phyloP scores from a whole-genome alignment of 2,329 filamentous ascomycete genomes.

The Fusarium sp. region DNA sequence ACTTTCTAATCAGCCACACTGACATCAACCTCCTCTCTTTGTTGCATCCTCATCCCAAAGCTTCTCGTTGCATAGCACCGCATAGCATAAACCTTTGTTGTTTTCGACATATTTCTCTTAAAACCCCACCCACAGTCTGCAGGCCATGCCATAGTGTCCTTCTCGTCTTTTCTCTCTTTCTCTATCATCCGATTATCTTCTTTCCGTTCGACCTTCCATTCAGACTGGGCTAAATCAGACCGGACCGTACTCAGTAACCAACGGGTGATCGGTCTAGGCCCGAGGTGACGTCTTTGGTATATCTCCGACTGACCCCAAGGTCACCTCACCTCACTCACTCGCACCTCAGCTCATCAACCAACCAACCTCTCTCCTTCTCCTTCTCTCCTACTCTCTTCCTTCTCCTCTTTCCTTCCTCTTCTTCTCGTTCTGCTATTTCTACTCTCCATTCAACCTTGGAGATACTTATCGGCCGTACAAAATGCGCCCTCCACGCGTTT shows the following conservation, averaged over 20 bases:
- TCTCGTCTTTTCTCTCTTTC: not conserved
- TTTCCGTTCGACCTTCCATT: constrained; percentile 6
- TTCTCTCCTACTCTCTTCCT: constrained; percentile 16
- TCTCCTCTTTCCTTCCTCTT: constrained; percentile 13
- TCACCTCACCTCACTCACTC: constrained; percentile 38
- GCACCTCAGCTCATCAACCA: constrained; percentile 38
- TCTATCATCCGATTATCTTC: constrained; percentile 5
- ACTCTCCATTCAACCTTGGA: constrained; percentile 10
- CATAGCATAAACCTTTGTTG: constrained; percentile 7
- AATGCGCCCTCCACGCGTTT: constrained; percentile 67
- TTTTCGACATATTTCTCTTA: constrained; percentile 11
- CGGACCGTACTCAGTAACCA: not conserved
- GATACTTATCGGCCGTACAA: constrained; percentile 43
- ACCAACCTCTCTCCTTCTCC: constrained; percentile 7
- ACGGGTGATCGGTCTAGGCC: constrained; percentile 35
- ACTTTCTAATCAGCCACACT: constrained; percentile 34
- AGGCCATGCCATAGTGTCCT: constrained; percentile 13
- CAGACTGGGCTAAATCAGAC: not conserved
- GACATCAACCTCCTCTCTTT: constrained; percentile 28
- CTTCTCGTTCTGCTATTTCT: not conserved
- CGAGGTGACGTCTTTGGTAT: constrained; percentile 42
- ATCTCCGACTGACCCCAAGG: constrained; percentile 38
- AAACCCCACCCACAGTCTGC: not conserved
- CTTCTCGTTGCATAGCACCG: constrained; percentile 18
- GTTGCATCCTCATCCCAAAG: constrained; percentile 8